A percentile compares a stretch with the other conserved stretches of the same genome.
Evolutionary conservation across 176 grass and related monocot species (phyloP).

Genomic region (Zizania latifolia): DNA sequence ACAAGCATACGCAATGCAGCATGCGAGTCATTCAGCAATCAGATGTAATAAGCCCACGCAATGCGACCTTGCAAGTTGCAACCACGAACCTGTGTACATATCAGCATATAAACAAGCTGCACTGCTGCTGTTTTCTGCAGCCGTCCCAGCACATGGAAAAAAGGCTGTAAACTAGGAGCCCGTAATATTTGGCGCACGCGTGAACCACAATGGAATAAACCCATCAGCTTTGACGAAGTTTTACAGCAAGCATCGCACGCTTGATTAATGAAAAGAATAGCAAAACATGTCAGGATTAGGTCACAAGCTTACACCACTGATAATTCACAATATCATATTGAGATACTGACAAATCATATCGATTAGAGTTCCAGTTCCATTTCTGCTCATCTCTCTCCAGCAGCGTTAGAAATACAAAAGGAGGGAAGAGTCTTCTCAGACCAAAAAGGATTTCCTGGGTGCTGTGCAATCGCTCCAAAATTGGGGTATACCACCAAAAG

Average conservation of each 20-base stretch:
- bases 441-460: constrained; percentile 4
- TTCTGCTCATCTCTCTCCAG: constrained; percentile 8
- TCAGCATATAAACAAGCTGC: background rate
- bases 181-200: background rate
- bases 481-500: constrained; percentile 15
- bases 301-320: background rate
- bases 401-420: too few relatives aligned
- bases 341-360: background rate
- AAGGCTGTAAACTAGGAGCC: background rate
- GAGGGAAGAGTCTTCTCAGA: background rate
- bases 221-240: background rate
- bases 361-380: background rate
- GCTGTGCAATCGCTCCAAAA: constrained; percentile 32
- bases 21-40: background rate
- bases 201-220: too few relatives aligned
- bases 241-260: background rate
- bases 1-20: background rate
- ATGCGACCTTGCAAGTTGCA: too few relatives aligned
- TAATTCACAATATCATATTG: background rate
- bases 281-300: background rate
- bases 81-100: background rate
- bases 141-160: background rate
- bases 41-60: too few relatives aligned
- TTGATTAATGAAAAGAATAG: background rate
- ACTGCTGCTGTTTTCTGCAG: background rate